Evolutionary conservation across 345 rosid genomes (phyloP).

Genomic region (Carallia pectinifolia): DNA sequence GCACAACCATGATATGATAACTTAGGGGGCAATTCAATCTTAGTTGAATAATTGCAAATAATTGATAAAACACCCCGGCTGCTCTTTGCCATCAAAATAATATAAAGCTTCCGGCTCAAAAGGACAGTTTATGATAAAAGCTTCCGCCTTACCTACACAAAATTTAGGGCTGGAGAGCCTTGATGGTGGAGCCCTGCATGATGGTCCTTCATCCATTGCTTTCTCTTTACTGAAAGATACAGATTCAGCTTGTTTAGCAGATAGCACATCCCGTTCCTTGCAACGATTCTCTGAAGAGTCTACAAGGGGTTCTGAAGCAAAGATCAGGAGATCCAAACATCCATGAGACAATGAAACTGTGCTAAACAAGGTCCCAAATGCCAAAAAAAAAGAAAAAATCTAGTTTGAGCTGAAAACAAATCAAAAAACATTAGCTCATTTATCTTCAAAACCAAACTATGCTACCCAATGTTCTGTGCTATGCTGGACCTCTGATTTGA

Average conservation of each 20-base stretch:
- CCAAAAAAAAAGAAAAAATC: too few species aligned
- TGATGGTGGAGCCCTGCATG: conserved; percentile 6
- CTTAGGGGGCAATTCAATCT: too few species aligned
- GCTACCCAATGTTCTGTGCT: too few species aligned
- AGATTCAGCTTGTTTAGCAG: conserved; percentile 6
- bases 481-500: too few species aligned
- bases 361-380: too few species aligned
- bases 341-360: too few species aligned
- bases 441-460: too few species aligned
- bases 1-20: background rate
- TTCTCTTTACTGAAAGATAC: background rate
- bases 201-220: background rate
- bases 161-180: background rate
- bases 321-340: too few species aligned
- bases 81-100: background rate
- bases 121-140: background rate
- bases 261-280: conserved; percentile 3
- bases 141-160: conserved; percentile 12
- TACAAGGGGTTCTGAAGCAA: background rate
- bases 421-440: too few species aligned
- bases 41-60: background rate
- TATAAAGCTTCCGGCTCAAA: background rate
- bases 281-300: conserved; percentile 6
- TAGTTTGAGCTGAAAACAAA: too few species aligned
- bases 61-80: background rate